phyloP scores from a whole-genome alignment of 225 moss, liverwort and hornwort species.

The Bryum argenteum region DNA sequence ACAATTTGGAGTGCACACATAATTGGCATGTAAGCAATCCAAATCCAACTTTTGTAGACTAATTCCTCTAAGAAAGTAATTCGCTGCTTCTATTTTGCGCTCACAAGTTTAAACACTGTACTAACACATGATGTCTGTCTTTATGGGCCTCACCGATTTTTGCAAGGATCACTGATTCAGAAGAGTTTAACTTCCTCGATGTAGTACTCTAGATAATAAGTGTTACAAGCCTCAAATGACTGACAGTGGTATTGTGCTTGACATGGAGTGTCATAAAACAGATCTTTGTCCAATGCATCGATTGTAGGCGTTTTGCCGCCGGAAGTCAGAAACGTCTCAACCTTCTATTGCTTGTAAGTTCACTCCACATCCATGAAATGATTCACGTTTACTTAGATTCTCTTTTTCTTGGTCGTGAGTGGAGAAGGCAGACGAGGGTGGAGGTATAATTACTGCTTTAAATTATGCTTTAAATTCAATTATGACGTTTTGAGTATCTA shows the following conservation, averaged over 20 bases:
- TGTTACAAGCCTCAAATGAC: neutral
- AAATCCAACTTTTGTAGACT: too few species aligned
- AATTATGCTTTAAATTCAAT: neutral
- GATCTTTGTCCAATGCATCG: constrained; percentile 27
- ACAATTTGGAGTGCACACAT: rapidly evolving
- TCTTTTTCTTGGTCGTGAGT: too few species aligned
- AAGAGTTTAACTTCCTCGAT: neutral
- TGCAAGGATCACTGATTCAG: too few species aligned
- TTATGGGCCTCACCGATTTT: neutral
- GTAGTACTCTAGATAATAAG: neutral
- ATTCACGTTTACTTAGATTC: neutral
- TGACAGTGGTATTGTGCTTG: neutral
- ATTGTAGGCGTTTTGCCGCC: constrained; percentile 25
- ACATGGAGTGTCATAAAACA: constrained; percentile 11
- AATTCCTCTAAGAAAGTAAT: too few species aligned
- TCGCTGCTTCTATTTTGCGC: neutral
- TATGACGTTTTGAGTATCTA: neutral
- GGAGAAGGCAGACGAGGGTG: too few species aligned
- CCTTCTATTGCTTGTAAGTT: constrained; percentile 32
- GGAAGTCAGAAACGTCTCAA: rapidly evolving
- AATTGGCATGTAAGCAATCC: constrained; percentile 23
- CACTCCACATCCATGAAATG: neutral
- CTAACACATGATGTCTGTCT: neutral
- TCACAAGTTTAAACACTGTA: neutral
- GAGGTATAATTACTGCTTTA: too few species aligned